phyloP scores from a whole-genome alignment of 139 green algal species.

The Tetradesmus obliquus region DNA sequence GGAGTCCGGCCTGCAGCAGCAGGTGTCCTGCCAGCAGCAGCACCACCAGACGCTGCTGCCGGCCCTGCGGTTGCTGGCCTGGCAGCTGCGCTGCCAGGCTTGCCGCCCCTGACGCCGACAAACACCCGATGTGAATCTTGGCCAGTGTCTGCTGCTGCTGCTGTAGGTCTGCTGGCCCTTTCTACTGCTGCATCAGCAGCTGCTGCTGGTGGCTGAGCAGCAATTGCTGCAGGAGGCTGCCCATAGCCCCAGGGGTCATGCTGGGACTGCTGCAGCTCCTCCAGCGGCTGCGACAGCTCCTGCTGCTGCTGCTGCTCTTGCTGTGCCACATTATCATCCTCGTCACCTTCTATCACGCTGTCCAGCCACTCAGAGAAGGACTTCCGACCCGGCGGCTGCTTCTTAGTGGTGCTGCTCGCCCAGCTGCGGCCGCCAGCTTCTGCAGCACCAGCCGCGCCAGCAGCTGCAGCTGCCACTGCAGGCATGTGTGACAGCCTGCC shows the following conservation, averaged over 20 bases:
- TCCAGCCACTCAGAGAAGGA: slow-evolving; percentile 24
- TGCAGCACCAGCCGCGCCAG: background rate
- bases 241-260: background rate
- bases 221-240: background rate
- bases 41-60: background rate
- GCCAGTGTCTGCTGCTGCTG: background rate
- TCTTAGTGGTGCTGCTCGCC: background rate
- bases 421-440: background rate
- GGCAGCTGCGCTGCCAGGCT: background rate
- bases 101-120: background rate
- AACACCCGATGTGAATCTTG: background rate
- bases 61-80: slow-evolving; percentile 7
- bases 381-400: background rate
- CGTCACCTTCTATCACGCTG: background rate
- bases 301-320: background rate
- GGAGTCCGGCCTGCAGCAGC: background rate
- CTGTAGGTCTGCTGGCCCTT: background rate
- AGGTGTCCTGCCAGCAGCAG: background rate
- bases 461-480: background rate
- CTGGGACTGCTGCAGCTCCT: background rate
- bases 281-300: background rate
- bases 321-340: background rate
- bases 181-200: background rate
- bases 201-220: background rate
- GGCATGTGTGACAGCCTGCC: background rate